Conservation (phyloP, 192 early-diverging fungal genomes). For the Backusella morwellensis region DNA sequence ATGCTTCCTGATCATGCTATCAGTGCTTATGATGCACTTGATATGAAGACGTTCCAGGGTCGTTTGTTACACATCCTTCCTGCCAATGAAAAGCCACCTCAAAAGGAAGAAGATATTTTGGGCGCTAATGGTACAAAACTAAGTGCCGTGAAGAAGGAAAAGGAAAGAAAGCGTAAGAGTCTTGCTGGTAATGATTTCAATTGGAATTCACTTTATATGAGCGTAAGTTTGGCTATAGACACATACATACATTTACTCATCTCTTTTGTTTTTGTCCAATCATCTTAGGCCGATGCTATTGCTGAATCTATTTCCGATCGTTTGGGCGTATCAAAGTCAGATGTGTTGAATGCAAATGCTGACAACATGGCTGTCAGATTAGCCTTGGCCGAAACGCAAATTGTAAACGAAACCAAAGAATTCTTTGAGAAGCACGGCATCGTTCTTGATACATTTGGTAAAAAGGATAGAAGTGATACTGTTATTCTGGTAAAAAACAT, state of each 20-base stretch:
- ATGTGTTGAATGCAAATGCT: conserved; percentile 82
- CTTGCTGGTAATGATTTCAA: conserved; percentile 82
- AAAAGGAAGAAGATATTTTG: conserved; percentile 50
- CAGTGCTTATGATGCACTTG: conserved; percentile 78
- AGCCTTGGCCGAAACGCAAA: conserved; percentile 96
- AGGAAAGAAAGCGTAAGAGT: conserved; percentile 77
- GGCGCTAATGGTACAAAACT: conserved; percentile 52
- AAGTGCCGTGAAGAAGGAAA: conserved; percentile 77
- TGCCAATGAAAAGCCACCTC: conserved; percentile 80
- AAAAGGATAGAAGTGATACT: conserved; percentile 80
- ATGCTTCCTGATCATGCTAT: conserved; percentile 92
- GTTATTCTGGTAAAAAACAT: conserved; percentile 97
- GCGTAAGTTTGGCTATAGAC: conserved; percentile 47
- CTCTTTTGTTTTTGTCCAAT: conserved; percentile 3
- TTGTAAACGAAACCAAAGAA: conserved; percentile 92
- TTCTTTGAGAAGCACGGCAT: conserved; percentile 89
- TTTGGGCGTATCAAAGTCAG: conserved; percentile 86
- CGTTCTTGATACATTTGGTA: conserved; percentile 72
- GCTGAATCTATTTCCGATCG: conserved; percentile 95
- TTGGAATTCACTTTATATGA: conserved; percentile 98
- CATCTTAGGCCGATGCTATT: conserved; percentile 78
- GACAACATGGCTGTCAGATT: conserved; percentile 92
- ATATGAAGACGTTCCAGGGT: conserved; percentile 89
- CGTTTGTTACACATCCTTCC: conserved; percentile 87
- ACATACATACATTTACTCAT: neutral